Conservation (phyloP, 257 asterid genomes). For the Paraleonurus japonicus region DNA sequence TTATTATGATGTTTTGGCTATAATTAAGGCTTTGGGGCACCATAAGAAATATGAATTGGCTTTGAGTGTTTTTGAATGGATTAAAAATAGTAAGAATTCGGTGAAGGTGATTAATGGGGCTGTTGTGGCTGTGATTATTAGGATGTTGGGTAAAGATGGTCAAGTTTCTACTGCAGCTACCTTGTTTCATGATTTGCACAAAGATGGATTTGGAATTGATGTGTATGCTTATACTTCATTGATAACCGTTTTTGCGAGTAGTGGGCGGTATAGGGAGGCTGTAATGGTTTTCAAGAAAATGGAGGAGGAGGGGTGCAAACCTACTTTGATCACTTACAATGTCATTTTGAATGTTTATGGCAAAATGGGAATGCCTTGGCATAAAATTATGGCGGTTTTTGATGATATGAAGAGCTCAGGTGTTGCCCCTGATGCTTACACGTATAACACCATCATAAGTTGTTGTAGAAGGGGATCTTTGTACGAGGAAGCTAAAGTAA, state of each 20-base stretch:
- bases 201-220: slow-evolving; percentile 67
- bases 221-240: slow-evolving; percentile 81
- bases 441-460: slow-evolving; percentile 82
- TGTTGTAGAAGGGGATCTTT: slow-evolving; percentile 83
- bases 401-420: slow-evolving; percentile 72
- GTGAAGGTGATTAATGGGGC: slow-evolving; percentile 52
- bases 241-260: slow-evolving; percentile 56
- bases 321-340: slow-evolving; percentile 85
- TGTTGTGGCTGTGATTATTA: slow-evolving; percentile 67
- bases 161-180: slow-evolving; percentile 60
- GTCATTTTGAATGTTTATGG: slow-evolving; percentile 85
- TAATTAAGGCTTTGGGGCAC: slow-evolving; percentile 68
- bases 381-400: slow-evolving; percentile 50
- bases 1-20: slow-evolving; percentile 49
- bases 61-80: slow-evolving; percentile 64
- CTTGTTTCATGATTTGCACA: slow-evolving; percentile 57
- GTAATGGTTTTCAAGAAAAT: slow-evolving; percentile 70
- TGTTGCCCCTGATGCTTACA: slow-evolving; percentile 74
- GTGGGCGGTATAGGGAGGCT: slow-evolving; percentile 79
- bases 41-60: slow-evolving; percentile 70
- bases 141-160: slow-evolving; percentile 75
- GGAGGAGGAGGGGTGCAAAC: slow-evolving; percentile 87
- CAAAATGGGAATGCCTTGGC: slow-evolving; percentile 99
- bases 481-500: slow-evolving; percentile 71
- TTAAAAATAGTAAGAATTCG: slow-evolving; percentile 38